phyloP scores from a whole-genome alignment of 2,329 filamentous ascomycete species.

The Daldinia eschscholtzii region DNA sequence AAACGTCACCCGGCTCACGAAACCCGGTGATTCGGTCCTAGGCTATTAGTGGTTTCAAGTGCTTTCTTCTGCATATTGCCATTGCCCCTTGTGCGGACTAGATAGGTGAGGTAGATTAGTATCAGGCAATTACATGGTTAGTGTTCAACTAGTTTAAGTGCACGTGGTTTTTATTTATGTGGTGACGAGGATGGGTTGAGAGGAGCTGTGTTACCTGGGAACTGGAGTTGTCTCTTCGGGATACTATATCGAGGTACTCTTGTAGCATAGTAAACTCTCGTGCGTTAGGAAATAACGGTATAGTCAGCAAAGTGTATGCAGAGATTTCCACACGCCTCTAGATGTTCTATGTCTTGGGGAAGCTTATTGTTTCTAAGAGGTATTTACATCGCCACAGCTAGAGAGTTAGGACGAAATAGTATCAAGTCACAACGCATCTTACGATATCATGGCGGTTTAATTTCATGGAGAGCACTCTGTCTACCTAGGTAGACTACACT shows the following conservation, averaged over 20 bases:
- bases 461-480: too few species aligned
- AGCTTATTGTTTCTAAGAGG: not conserved
- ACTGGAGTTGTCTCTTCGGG: not conserved
- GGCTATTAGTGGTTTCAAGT: slow-evolving; percentile 27
- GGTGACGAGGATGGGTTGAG: slow-evolving; percentile 2
- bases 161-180: slow-evolving; percentile 29
- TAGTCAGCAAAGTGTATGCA: too few species aligned
- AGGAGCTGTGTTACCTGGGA: not conserved
- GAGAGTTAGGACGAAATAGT: too few species aligned
- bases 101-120: not conserved
- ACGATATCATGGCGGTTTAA: too few species aligned
- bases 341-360: not conserved
- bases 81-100: slow-evolving; percentile 5
- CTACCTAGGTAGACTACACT: too few species aligned
- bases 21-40: slow-evolving; percentile 32
- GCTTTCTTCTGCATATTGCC: slow-evolving; percentile 12
- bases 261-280: not conserved
- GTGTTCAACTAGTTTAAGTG: slow-evolving; percentile 12
- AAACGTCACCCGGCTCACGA: slow-evolving; percentile 11
- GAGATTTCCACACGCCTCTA: not conserved
- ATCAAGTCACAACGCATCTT: too few species aligned
- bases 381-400: not conserved
- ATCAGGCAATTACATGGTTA: not conserved
- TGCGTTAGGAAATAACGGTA: too few species aligned
- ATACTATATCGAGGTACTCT: not conserved